These are phyloP conservation scores for Phialophora macrospora DNA, from an alignment of 2,329 filamentous ascomycete species.

Conservation along the genomic window DNA sequence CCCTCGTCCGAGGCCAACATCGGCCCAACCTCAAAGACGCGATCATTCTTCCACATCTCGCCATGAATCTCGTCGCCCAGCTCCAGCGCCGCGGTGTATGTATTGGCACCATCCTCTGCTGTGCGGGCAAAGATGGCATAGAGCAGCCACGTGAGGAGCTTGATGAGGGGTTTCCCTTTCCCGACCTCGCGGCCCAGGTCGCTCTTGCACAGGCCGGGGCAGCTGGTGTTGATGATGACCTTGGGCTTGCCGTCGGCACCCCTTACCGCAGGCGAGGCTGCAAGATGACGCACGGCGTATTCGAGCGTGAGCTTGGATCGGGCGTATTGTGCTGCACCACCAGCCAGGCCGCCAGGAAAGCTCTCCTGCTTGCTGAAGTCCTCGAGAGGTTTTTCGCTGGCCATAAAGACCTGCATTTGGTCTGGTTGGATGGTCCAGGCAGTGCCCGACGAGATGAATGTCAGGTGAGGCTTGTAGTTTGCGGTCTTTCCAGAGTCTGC, in stretches of 20 bases:
- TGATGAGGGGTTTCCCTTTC: conserved; percentile 35
- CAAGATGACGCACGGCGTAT: conserved; percentile 49
- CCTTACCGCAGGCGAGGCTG: conserved; percentile 30
- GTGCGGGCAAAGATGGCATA: conserved; percentile 49
- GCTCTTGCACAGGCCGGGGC: conserved; percentile 52
- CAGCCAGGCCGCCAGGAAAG: conserved; percentile 37
- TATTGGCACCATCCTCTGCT: conserved; percentile 52
- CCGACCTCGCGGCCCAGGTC: conserved; percentile 47
- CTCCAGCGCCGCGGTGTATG: conserved; percentile 50
- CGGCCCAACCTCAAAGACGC: conserved; percentile 43
- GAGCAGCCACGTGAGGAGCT: conserved; percentile 42
- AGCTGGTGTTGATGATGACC: conserved; percentile 53
- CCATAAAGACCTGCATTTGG: conserved; percentile 41
- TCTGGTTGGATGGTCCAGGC: conserved; percentile 43
- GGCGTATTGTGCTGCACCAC: conserved; percentile 46
- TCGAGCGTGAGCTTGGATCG: conserved; percentile 52
- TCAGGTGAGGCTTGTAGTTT: conserved; percentile 46
- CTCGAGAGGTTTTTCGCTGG: conserved; percentile 41
- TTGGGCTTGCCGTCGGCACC: conserved; percentile 45
- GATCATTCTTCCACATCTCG: conserved; percentile 51
- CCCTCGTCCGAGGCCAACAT: conserved; percentile 43
- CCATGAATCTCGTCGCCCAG: conserved; percentile 52
- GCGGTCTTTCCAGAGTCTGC: conserved; percentile 38
- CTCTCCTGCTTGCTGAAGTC: conserved; percentile 43
- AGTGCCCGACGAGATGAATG: conserved; percentile 53